phyloP scores from a whole-genome alignment of 768 basidiomycete species.

The Boletus speciosus region DNA sequence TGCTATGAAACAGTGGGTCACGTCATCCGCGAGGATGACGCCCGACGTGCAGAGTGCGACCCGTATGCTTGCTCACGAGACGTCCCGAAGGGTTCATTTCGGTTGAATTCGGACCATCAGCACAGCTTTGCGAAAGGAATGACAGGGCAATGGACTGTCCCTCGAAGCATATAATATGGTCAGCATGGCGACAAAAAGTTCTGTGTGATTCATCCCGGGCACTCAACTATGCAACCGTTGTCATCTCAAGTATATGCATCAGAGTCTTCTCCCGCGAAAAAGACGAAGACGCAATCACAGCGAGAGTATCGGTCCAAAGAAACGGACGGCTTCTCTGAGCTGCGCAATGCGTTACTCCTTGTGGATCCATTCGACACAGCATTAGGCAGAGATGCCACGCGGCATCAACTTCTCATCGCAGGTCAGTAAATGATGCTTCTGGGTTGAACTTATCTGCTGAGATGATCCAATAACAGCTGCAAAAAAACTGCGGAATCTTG shows the following conservation, averaged over 20 bases:
- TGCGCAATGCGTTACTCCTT: slow-evolving; percentile 23
- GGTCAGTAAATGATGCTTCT: slow-evolving; percentile 11
- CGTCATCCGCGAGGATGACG: too few relatives aligned
- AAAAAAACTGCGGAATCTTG: slow-evolving; percentile 43
- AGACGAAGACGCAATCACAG: slow-evolving; percentile 26
- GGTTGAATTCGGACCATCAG: background rate
- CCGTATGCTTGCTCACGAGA: background rate
- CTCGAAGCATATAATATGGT: slow-evolving; percentile 15
- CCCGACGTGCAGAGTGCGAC: too few relatives aligned
- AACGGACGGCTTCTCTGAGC: slow-evolving; percentile 30
- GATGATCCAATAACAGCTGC: slow-evolving; percentile 32
- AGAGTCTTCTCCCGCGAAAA: slow-evolving; percentile 9
- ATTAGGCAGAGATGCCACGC: slow-evolving; percentile 26
- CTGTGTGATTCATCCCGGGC: slow-evolving; percentile 9
- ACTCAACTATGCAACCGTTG: slow-evolving; percentile 11
- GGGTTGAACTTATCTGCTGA: background rate
- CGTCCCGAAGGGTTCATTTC: background rate
- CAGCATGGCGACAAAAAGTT: background rate
- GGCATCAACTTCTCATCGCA: slow-evolving; percentile 27
- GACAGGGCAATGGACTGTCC: slow-evolving; percentile 1
- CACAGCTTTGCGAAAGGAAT: background rate
- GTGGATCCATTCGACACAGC: slow-evolving; percentile 24
- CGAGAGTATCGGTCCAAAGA: slow-evolving; percentile 31
- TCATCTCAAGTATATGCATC: slow-evolving; percentile 11
- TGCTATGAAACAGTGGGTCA: background rate